Base-by-base conservation (phyloP, 2,329 filamentous ascomycete species). In the Byssoonygena ceratinophila region DNA sequence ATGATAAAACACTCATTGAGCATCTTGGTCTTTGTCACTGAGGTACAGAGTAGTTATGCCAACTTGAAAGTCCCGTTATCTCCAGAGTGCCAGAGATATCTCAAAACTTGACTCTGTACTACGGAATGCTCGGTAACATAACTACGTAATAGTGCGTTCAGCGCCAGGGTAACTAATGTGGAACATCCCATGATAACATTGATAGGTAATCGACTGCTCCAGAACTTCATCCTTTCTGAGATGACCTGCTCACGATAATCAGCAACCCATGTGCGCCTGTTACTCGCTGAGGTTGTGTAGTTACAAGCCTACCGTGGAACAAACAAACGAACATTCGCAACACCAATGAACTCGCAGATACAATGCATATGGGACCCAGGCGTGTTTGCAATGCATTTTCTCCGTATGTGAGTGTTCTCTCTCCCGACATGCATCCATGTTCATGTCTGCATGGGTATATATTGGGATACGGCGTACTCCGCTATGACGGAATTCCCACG, bases 181-280 rank as follows among this genome's bases (percentile, higher is more conserved):
- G 44, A 46, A 46, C 44, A n/a, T n/a, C 14, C 12, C 44, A 34
- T 29, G 44, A 46, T 46, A 46, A 46, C n/a, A n/a, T n/a, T n/a
- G n/a, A n/a, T 29, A 29, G 9, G 3, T 36, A 20, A 47, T 37
- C 45, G 45, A 47, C 32, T 47, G 45, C 31, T 47, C 45, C 45
- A 47, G 45, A 47, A 47, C 45, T 37, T 27, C 45, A 11, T 18
- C 14, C 14, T 8, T n/a, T 40, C 18, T 6, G 4, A 40, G 37
- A 11, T 40, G 37, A 6, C 16, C 4, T 22, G 4, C 20, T 40
- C 37, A n/a, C 37, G 37, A 12, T 3, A 11, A 12, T 23, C 18
- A 37, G n/a, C 32, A 3, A 9, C 44, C 32, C 45, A 37, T 47
- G 45, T 47, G 32, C 45, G 32, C 29, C 14, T 37, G 7, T 12